Evolutionary conservation across 1,284 basidiomycete species (phyloP), one percentile per base, ranked within the genome.

Genomic region (Gastroboletus turbinatus): DNA sequence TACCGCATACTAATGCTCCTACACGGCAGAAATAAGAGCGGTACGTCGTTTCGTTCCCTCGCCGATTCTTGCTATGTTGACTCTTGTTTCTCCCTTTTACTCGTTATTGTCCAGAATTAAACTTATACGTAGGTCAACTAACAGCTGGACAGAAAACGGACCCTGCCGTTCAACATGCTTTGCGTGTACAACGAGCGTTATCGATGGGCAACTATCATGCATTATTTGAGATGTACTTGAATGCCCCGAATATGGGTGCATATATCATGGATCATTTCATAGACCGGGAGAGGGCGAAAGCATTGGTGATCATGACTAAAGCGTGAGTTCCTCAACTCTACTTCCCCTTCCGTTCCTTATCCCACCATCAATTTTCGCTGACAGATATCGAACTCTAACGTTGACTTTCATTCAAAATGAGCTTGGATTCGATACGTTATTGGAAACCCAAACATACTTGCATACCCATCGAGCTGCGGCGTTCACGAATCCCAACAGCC

Each of bases 241-340:
- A 81, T 57, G 92, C 94, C 44, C 96, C 96, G 42, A 96, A 96
- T 71, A 98, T 99, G 97, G 94, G 94, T 50, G 95, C 87, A 55
- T 98, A 98, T 74, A 94, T 99, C 69, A 97, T 99, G 93, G 96
- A 99, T 74, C 95, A 98, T 73, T 98, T 99, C 72, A 90, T 98
- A 63, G 87, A 90, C 68, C 84, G 97, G 62, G 97, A 98, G 76
- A 79, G 97, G 54, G 83, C 92, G 54, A 85, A 87, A 58, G 95
- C 95, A 1, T 75, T 99, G 55, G 83, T 94, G 65, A 85, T 91
- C 64, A 95, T 99, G 78, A 85, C 93, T 38, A 96, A 91, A 82
- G 90, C 92, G 95, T 96, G 64, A 69, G 94, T 72, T 10, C 33
- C 42, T 10, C 35, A 33, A 53, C 36, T 7, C 23, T 23, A 5